phyloP scores from a whole-genome alignment of 2,329 filamentous ascomycete species.

The Ophiostoma piceae region DNA sequence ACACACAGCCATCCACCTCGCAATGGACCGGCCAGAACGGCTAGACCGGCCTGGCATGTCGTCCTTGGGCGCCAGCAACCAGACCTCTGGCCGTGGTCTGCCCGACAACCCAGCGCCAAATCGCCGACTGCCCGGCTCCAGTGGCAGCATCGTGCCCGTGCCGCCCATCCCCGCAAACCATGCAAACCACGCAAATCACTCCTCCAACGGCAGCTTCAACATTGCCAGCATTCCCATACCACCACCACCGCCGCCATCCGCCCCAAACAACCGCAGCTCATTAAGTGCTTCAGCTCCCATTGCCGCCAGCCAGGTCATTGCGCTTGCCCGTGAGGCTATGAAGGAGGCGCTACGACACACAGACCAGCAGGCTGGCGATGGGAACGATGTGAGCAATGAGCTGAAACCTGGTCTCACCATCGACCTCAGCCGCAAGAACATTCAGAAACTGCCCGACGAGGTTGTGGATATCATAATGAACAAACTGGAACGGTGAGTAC shows the following conservation, averaged over 20 bases:
- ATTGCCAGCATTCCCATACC: conserved; percentile 32
- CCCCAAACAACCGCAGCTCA: conserved; percentile 41
- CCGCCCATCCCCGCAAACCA: conserved; percentile 28
- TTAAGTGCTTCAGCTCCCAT: conserved; percentile 49
- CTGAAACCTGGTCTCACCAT: conserved; percentile 69
- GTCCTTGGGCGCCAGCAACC: conserved; percentile 23
- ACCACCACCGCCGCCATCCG: conserved; percentile 35
- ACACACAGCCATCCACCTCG: background rate
- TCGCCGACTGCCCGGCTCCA: conserved; percentile 32
- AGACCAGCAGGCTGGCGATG: conserved; percentile 56
- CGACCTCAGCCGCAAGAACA: conserved; percentile 70
- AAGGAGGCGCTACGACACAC: conserved; percentile 61
- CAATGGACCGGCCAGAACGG: conserved; percentile 27
- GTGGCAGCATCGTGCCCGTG: conserved; percentile 28
- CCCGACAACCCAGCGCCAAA: conserved; percentile 37
- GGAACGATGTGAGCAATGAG: conserved; percentile 53
- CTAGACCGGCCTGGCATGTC: conserved; percentile 24
- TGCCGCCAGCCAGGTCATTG: conserved; percentile 59
- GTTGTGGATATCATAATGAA: conserved; percentile 70
- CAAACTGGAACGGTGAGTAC: conserved; percentile 62
- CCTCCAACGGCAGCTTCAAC: conserved; percentile 7
- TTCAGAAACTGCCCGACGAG: conserved; percentile 65
- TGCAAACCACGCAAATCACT: background rate
- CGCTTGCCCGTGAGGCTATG: conserved; percentile 62
- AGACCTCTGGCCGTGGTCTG: conserved; percentile 30